Percentiles rank a stretch among this genome's conserved stretches.
These are phyloP conservation scores for Pythium coloratum DNA, from an alignment of 352 stramenopile species.

Conservation along the genomic window DNA sequence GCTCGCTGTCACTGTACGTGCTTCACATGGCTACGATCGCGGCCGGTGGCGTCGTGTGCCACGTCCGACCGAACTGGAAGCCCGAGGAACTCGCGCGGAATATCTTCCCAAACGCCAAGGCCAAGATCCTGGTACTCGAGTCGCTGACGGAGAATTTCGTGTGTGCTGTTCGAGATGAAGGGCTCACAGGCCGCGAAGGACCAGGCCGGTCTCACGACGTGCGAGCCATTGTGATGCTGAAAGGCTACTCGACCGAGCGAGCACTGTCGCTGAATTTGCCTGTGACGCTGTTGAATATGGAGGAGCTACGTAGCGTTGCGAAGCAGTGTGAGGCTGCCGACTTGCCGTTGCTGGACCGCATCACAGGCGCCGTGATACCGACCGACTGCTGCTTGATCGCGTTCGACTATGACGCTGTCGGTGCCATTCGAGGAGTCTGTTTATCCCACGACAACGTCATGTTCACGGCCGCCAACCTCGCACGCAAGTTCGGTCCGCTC, in stretches of 20 bases:
- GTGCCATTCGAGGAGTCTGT: slow-evolving; percentile 46
- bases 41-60: slow-evolving; percentile 53
- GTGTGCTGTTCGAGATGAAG: slow-evolving; percentile 30
- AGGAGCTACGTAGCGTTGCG: slow-evolving; percentile 41
- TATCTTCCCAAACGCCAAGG: slow-evolving; percentile 54
- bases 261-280: slow-evolving; percentile 29
- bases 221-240: slow-evolving; percentile 52
- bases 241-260: slow-evolving; percentile 18
- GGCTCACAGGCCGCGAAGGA: slow-evolving; percentile 15
- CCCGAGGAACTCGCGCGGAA: slow-evolving; percentile 44
- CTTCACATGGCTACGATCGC: slow-evolving; percentile 63
- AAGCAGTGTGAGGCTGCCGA: slow-evolving; percentile 26
- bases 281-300: slow-evolving; percentile 47
- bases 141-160: slow-evolving; percentile 47
- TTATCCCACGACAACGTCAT: slow-evolving; percentile 86
- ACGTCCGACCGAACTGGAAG: slow-evolving; percentile 60
- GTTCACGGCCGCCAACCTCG: slow-evolving; percentile 71
- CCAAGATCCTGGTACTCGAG: slow-evolving; percentile 65
- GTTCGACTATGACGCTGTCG: slow-evolving; percentile 64
- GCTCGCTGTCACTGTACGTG: slow-evolving; percentile 46
- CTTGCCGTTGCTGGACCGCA: slow-evolving; percentile 24
- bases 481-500: slow-evolving; percentile 54
- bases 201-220: slow-evolving; percentile 26
- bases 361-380: slow-evolving; percentile 35
- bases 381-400: slow-evolving; percentile 52